Evolutionary conservation across 1,284 basidiomycete species (phyloP), one percentile per base, ranked within the genome.

Genomic region (Porodaedalea pini): DNA sequence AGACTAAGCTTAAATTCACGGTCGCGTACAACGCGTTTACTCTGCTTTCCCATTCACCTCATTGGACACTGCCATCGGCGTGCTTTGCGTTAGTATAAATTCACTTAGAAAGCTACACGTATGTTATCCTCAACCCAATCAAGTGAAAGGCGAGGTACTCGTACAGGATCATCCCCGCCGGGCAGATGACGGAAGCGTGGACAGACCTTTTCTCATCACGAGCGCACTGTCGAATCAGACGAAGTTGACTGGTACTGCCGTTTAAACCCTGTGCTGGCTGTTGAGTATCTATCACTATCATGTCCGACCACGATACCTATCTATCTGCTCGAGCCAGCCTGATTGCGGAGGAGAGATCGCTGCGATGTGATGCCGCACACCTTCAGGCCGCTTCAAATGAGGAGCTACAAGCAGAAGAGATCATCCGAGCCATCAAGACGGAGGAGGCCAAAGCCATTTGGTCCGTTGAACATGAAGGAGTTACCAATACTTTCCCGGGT

Each of bases 401-500:
- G 1, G 82, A 85, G 68, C 60, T 63, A 10, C 70, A 76, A 45
- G 87, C 85, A 1, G 86, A 87, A 60, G 68, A 70, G 59, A 72
- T 84, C 39, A 67, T 85, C 39, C 74, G 83, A 25, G 65, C 68
- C 21, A 76, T 89, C 53, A 80, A 84, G 43, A 67, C 71, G 0
- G 62, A 65, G n/a, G 86, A 89, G 63, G 80, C 78, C 0, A 65
- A 69, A 19, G 73, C 76, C 0, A 73, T 88, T 29, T 89, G 86
- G 87, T 74, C 65, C 32, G 69, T 71, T 41, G 76, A 82, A 10
- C 73, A 82, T 62, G 73, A 77, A n/a, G 72, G 72, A 13, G 71
- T 83, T 39, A 78, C 76, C 1, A 80, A 86, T 66, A 75, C 82
- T 0, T 88, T 87, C 63, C 85, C 86, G 37, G 87, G 88, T 31